Conservation (phyloP, 768 basidiomycete species). For the Tulasnella sp. region DNA sequence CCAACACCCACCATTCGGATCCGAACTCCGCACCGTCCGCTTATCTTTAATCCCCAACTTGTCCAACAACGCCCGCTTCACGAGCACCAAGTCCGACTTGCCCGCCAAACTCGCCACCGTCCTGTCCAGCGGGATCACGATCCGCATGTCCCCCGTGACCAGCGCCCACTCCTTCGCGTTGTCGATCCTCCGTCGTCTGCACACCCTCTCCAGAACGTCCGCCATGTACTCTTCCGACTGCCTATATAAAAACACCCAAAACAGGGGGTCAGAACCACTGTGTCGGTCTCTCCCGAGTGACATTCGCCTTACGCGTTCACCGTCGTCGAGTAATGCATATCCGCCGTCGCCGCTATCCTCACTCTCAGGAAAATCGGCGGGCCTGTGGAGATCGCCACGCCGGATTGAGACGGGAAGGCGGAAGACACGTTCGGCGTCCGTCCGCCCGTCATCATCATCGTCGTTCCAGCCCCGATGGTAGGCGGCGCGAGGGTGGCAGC, state of each 20-base stretch:
- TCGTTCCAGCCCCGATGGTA: slow-evolving; percentile 11
- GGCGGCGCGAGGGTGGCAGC: slow-evolving; percentile 20
- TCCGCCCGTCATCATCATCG: neutral
- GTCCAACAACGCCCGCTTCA: slow-evolving; percentile 65
- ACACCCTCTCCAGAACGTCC: slow-evolving; percentile 81
- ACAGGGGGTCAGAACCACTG: neutral
- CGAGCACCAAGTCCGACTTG: slow-evolving; percentile 67
- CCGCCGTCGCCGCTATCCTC: slow-evolving; percentile 66
- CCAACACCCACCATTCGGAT: slow-evolving; percentile 71
- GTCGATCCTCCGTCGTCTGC: slow-evolving; percentile 51
- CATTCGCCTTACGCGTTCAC: slow-evolving; percentile 68
- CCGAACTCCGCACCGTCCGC: slow-evolving; percentile 59
- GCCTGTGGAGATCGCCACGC: slow-evolving; percentile 63
- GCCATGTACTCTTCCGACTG: slow-evolving; percentile 95
- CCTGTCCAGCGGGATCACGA: slow-evolving; percentile 81
- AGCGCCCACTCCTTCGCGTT: slow-evolving; percentile 77
- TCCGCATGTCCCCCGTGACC: slow-evolving; percentile 52
- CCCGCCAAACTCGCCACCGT: slow-evolving; percentile 95
- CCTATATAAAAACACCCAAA: slow-evolving; percentile 28
- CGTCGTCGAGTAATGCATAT: slow-evolving; percentile 73
- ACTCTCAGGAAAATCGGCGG: slow-evolving; percentile 78
- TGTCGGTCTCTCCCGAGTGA: neutral
- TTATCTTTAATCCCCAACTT: slow-evolving; percentile 57
- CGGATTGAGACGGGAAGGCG: slow-evolving; percentile 20
- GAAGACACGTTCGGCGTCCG: neutral